Percentiles rank a stretch among this genome's conserved stretches.
Conservation (phyloP, 371 early-diverging fungal genomes). For the Mortierella sp. region DNA sequence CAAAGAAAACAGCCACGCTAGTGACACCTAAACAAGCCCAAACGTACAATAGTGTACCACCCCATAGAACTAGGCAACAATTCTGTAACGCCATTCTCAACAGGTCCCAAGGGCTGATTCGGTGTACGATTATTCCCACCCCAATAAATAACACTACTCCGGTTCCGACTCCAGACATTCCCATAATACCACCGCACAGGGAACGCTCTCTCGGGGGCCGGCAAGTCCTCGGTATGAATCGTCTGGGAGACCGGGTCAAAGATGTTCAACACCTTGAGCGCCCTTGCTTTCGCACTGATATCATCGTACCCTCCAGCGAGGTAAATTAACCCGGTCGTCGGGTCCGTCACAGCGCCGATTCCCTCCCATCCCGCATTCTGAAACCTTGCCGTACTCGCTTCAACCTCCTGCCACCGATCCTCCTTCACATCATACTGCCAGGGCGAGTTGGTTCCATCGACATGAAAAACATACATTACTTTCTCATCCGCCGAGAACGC, state of each 20-base stretch:
- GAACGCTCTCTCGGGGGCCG: neutral
- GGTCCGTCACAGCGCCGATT: neutral
- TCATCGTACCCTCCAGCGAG: neutral
- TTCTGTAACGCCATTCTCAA: neutral
- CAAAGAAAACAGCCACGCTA: too few relatives aligned
- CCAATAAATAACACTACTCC: neutral
- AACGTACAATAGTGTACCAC: too few relatives aligned
- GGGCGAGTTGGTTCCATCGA: neutral
- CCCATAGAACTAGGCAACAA: neutral
- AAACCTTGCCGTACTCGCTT: neutral
- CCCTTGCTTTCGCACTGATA: neutral
- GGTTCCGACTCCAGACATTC: neutral
- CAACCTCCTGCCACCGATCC: neutral
- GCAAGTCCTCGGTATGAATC: neutral
- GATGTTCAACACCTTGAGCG: neutral
- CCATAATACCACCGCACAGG: neutral
- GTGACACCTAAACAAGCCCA: too few relatives aligned
- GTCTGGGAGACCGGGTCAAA: neutral
- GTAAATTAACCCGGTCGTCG: neutral
- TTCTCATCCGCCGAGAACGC: neutral
- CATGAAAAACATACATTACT: neutral
- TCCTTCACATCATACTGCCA: neutral
- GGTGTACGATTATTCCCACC: neutral
- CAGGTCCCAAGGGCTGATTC: neutral
- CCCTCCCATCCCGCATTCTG: neutral